Evolutionary conservation across 129 eudicot species (phyloP).

Genomic region (Chrysanthemum seticuspe): DNA sequence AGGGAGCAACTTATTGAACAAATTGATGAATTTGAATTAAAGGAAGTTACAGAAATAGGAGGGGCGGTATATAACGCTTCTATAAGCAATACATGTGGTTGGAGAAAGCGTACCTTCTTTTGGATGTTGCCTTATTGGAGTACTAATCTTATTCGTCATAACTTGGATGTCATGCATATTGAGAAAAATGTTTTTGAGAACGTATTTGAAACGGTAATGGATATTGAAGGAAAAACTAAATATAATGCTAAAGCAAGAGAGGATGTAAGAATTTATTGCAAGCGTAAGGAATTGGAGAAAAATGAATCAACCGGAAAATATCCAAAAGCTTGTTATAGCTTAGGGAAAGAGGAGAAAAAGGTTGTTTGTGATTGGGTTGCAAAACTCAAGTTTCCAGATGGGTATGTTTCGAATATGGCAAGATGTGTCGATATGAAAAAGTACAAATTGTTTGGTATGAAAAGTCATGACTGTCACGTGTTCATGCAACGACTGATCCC

Average conservation of each 20-base stretch:
- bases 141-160: conserved; percentile 18
- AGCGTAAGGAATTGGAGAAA: not conserved
- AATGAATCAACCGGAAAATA: not conserved
- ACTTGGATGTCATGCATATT: conserved; percentile 33
- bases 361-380: conserved; percentile 13
- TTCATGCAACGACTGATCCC: conserved; percentile 5
- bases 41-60: not conserved
- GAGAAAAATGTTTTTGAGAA: conserved; percentile 20
- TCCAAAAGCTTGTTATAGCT: conserved; percentile 11
- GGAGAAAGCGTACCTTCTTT: not conserved
- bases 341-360: not conserved
- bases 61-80: not conserved
- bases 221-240: conserved; percentile 24
- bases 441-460: conserved; percentile 8
- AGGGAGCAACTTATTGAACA: conserved; percentile 11
- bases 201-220: conserved; percentile 13
- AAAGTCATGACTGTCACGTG: conserved; percentile 10
- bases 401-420: conserved; percentile 21
- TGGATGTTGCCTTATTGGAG: conserved; percentile 27
- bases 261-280: not conserved
- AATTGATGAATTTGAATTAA: conserved; percentile 9
- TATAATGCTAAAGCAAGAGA: conserved; percentile 20
- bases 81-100: not conserved
- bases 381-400: conserved; percentile 15
- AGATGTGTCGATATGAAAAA: conserved; percentile 1